Evolutionary conservation across 192 early-diverging fungal genomes (phyloP).

Genomic region (Haplosporangium gracile): DNA sequence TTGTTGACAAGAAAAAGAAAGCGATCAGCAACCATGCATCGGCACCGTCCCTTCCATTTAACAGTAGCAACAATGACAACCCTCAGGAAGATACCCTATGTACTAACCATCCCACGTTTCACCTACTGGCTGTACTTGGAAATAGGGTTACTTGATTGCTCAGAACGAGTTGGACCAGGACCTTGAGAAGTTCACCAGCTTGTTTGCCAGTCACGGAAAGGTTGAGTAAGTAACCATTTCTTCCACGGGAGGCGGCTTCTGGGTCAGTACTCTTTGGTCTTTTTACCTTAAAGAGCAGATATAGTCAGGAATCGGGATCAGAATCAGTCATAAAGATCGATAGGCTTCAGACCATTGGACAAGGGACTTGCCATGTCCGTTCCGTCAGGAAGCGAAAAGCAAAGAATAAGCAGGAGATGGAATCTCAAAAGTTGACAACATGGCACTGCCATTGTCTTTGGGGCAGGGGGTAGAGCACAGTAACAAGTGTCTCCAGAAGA

Average conservation of each 20-base stretch:
- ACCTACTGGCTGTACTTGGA: neutral
- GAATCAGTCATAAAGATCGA: neutral
- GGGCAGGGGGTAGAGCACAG: too few relatives aligned
- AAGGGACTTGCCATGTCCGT: neutral
- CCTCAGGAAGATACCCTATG: neutral
- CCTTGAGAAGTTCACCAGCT: constrained; percentile 81
- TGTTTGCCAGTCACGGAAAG: constrained; percentile 76
- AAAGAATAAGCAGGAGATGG: neutral
- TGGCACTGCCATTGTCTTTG: neutral
- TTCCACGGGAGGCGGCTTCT: neutral
- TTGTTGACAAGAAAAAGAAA: neutral
- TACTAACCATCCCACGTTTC: neutral
- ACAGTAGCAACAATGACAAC: neutral
- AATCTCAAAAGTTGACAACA: too few relatives aligned
- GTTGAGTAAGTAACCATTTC: constrained; percentile 74
- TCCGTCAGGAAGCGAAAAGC: neutral
- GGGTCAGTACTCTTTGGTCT: too few relatives aligned
- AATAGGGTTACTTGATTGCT: constrained; percentile 87
- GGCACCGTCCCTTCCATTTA: too few relatives aligned
- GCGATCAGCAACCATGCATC: too few relatives aligned
- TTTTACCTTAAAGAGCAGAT: neutral
- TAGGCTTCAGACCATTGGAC: neutral
- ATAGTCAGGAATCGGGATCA: neutral
- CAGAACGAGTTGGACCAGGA: constrained; percentile 85
- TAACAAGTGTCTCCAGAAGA: too few relatives aligned